These are phyloP conservation scores for Clathrus columnatus DNA, from an alignment of 768 basidiomycete species.

Conservation along the genomic window DNA sequence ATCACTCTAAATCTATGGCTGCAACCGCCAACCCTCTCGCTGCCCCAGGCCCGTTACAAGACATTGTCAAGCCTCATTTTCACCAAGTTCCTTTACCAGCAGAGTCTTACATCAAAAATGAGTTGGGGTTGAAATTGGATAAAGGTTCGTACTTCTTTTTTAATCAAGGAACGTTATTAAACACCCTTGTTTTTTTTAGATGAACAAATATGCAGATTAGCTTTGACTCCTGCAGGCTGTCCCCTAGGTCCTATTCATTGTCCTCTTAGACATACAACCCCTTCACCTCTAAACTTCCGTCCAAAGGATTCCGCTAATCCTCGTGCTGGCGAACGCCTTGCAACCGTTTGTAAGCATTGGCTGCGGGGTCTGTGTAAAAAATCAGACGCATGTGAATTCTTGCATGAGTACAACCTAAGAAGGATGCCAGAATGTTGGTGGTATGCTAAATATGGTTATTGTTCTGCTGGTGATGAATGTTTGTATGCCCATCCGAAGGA, in stretches of 20 bases:
- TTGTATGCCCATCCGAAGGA: slow-evolving; percentile 94
- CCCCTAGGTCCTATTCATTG: slow-evolving; percentile 90
- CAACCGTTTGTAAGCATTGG: slow-evolving; percentile 99
- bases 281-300: slow-evolving; percentile 84
- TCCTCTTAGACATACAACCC: slow-evolving; percentile 84
- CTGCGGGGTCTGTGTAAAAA: slow-evolving; percentile 97
- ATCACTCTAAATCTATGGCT: too few species aligned
- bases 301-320: slow-evolving; percentile 75
- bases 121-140: slow-evolving; percentile 82
- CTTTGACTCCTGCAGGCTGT: slow-evolving; percentile 73
- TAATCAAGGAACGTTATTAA: not conserved
- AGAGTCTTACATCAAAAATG: slow-evolving; percentile 72
- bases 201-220: slow-evolving; percentile 86
- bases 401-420: slow-evolving; percentile 96
- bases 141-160: slow-evolving; percentile 66
- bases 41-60: slow-evolving; percentile 29
- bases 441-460: slow-evolving; percentile 97
- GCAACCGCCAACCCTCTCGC: slow-evolving; percentile 19
- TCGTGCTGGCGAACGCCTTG: slow-evolving; percentile 70
- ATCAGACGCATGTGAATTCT: slow-evolving; percentile 94
- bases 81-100: slow-evolving; percentile 87
- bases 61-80: slow-evolving; percentile 81
- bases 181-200: slow-evolving; percentile 37
- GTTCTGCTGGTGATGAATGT: slow-evolving; percentile 94
- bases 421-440: slow-evolving; percentile 99